Evolutionary conservation across 306 rosid species (phyloP), one percentile per base, ranked within the genome.

Genomic region (Adenanthera pavonina): DNA sequence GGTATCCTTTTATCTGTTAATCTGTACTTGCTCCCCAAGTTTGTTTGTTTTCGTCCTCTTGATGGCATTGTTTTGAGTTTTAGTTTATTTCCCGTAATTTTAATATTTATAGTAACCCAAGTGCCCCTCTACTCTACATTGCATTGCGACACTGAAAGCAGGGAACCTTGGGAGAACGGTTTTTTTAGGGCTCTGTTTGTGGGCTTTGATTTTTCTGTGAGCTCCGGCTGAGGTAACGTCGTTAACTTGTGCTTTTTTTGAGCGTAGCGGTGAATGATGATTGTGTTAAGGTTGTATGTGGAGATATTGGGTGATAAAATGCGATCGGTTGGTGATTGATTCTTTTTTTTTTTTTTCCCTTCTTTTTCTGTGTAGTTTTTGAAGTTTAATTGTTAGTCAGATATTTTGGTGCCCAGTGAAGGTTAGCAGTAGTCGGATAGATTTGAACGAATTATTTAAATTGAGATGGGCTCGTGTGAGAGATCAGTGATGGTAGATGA

Each of bases 381-480:
- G 75, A 60, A 65, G 49, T 82, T n/a, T 20, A 8, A 25, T 78
- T 66, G 43, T 49, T 44, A 51, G 56, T 38, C 6, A 14, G 53
- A 57, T 75, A 17, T 17, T 70, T 6, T 56, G 12, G 61, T 74
- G 12, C 64, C 2, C 0, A 20, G 73, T 79, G 72, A 52, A 69
- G 86, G 77, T 43, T 72, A 30, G 14, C 68, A 15, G 80, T 64
- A 51, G 52, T 80, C 19, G 19, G 25, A 34, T 80, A 57, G 83
- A 16, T 59, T 76, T n/a, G 77, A 77, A 62, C 41, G 41, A 44
- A 12, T 51, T 72, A 35, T 60, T 74, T 76, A 10, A 20, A 40
- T 59, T 76, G 83, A 76, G 84, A 88, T 87, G 93, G 90, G 83
- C 54, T 86, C 80, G 8, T 84, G 66, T 71, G 92, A 81, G 68